phyloP scores from a whole-genome alignment of 2,329 filamentous ascomycete genomes.

The Hypoxylon sp. region DNA sequence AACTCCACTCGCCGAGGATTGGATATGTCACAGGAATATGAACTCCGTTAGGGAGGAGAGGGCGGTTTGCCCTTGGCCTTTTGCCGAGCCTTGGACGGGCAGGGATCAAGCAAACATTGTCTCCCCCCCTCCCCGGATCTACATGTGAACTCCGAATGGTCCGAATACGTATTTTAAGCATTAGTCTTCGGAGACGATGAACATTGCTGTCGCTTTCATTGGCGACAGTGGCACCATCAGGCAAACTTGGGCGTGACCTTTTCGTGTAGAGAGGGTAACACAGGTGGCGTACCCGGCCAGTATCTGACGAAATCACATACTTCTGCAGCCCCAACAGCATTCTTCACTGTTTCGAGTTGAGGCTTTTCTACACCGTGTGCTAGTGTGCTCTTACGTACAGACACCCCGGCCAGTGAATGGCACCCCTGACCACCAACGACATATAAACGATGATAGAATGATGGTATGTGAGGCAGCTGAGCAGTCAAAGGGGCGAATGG shows the following conservation, averaged over 20 bases:
- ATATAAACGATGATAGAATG: constrained; percentile 15
- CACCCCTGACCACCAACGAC: constrained; percentile 1
- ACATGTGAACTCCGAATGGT: constrained; percentile 41
- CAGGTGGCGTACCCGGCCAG: constrained; percentile 28
- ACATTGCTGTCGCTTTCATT: constrained; percentile 21
- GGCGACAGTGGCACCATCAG: constrained; percentile 35
- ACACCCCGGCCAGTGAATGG: constrained; percentile 23
- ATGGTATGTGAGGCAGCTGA: constrained; percentile 16
- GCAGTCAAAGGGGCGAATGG: constrained; percentile 8
- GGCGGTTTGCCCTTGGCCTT: constrained; percentile 25
- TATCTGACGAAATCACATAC: constrained; percentile 26
- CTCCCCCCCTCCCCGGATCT: constrained; percentile 14
- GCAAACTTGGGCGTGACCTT: constrained; percentile 30
- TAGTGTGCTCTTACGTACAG: constrained; percentile 4
- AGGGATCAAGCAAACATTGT: constrained; percentile 40
- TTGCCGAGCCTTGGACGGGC: constrained; percentile 31
- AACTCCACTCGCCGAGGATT: constrained; percentile 18
- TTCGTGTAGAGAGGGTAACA: constrained; percentile 36
- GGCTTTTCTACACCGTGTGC: constrained; percentile 23
- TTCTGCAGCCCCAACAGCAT: constrained; percentile 25
- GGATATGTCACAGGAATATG: constrained; percentile 23
- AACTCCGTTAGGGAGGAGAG: constrained; percentile 21
- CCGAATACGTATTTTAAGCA: constrained; percentile 21
- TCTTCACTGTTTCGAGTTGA: constrained; percentile 6
- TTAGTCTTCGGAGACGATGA: constrained; percentile 16